Evolutionary conservation across 2,329 filamentous ascomycete species (phyloP), one percentile per base, ranked within the genome.

Genomic region (Colletotrichum sojae): DNA sequence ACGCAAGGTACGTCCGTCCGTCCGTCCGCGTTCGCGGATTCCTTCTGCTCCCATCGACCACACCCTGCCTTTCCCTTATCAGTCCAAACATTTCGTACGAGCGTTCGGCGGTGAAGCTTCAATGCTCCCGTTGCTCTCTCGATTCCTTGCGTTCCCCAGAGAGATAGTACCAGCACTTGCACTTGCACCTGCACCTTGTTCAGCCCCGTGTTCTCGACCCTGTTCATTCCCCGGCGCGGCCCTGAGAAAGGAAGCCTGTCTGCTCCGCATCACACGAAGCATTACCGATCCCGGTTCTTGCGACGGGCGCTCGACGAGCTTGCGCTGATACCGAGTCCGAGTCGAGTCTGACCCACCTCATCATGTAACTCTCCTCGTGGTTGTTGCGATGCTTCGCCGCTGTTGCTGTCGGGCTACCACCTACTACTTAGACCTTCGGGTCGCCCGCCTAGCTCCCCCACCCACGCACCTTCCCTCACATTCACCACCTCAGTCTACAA

Each of bases 81-180:
- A 67, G 67, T 55, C 48, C 62, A 43, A 56, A 48, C 27, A 61
- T 58, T 52, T 66, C 45, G 65, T 60, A 70, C 67, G 70, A 67
- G 67, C 62, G 43, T 60, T 43, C 62, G 55, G 70, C 70, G 69
- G 69, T 71, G 69, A 71, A 66, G 56, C 65, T 46, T 69, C 63
- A 67, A 48, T 55, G 51, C 67, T 62, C 53, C 15, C 36, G 62
- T 57, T 67, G 56, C 62, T 67, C 55, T 69, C 67, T 61, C 63
- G 51, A 56, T 57, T 61, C 55, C 67, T 53, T 53, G 39, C 67
- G 54, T 66, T 48, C 57, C 27, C 66, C 16, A 22, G 48, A 53
- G 48, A 49, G 55, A 57, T 45, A 36, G 40, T 54, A 39, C 18
- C 49, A n/a, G 43, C 18, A 18, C 43, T 15, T 16, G 43, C 27